Percentiles rank a stretch among this genome's conserved stretches.
These are phyloP conservation scores for Phialophora verrucosa DNA, from an alignment of 2,329 filamentous ascomycete genomes.

Conservation along the genomic window DNA sequence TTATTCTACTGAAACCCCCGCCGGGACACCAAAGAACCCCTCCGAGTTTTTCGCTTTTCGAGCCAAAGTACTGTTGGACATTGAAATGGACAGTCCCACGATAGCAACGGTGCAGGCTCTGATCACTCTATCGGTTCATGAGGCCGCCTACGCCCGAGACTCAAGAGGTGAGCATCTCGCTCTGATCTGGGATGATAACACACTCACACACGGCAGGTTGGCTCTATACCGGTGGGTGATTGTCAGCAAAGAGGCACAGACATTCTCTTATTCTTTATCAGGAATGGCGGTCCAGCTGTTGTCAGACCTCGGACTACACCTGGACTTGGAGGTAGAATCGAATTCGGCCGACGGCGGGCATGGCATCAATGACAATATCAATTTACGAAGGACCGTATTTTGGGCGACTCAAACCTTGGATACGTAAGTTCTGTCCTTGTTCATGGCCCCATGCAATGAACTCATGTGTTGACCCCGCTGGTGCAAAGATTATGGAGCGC, in stretches of 20 bases:
- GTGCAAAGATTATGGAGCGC: conserved; percentile 12
- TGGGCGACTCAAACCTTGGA: neutral
- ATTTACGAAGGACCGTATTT: neutral
- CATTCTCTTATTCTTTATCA: conserved; percentile 26
- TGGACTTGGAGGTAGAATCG: neutral
- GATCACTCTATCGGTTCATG: conserved; percentile 53
- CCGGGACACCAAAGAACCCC: neutral
- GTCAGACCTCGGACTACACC: conserved; percentile 39
- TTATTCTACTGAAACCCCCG: neutral
- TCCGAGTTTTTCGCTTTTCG: conserved; percentile 42
- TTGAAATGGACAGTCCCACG: conserved; percentile 55
- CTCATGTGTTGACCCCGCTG: neutral
- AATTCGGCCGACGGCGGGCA: neutral
- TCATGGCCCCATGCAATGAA: neutral
- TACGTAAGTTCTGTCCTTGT: neutral
- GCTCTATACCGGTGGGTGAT: conserved; percentile 9
- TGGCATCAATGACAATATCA: neutral
- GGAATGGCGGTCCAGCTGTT: conserved; percentile 54
- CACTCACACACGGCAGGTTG: conserved; percentile 3
- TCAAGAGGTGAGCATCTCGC: conserved; percentile 55
- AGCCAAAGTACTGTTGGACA: conserved; percentile 53
- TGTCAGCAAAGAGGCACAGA: neutral
- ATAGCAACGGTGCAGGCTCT: conserved; percentile 57
- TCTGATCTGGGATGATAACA: neutral
- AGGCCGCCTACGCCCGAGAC: conserved; percentile 53